phyloP scores from a whole-genome alignment of 1,284 basidiomycete genomes.

The Ganoderma meredithae region DNA sequence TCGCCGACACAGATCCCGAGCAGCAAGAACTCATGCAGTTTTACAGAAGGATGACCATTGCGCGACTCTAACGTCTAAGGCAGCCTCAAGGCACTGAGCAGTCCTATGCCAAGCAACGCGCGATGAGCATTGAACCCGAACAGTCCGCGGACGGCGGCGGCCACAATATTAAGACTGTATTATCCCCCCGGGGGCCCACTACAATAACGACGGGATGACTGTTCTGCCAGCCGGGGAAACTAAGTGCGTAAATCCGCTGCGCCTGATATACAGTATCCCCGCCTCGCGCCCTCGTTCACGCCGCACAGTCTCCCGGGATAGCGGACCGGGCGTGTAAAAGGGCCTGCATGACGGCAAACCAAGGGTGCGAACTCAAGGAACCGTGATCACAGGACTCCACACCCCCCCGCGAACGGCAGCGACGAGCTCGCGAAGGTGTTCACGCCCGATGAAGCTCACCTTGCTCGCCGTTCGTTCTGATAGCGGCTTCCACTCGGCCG shows the following conservation, averaged over 20 bases:
- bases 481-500: slow-evolving; percentile 12
- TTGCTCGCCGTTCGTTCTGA: slow-evolving; percentile 7
- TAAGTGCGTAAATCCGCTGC: not conserved
- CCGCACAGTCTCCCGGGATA: slow-evolving; percentile 10
- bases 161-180: not conserved
- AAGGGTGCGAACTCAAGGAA: slow-evolving; percentile 14
- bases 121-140: not conserved
- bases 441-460: slow-evolving; percentile 18
- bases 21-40: slow-evolving; percentile 7
- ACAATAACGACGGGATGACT: not conserved
- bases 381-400: slow-evolving; percentile 26
- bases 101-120: not conserved
- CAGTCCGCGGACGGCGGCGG: not conserved
- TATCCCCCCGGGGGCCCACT: not conserved
- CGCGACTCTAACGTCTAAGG: slow-evolving; percentile 2
- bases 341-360: slow-evolving; percentile 20
- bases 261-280: not conserved
- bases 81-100: not conserved
- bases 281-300: not conserved
- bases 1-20: slow-evolving; percentile 5
- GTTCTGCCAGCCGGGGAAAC: not conserved
- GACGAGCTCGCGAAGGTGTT: slow-evolving; percentile 29
- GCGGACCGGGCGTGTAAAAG: slow-evolving; percentile 23
- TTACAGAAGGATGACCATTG: not conserved
- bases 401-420: slow-evolving; percentile 20